Evolutionary conservation across 179 eudicot species (phyloP).

Genomic region (Monotropa hypopitys): DNA sequence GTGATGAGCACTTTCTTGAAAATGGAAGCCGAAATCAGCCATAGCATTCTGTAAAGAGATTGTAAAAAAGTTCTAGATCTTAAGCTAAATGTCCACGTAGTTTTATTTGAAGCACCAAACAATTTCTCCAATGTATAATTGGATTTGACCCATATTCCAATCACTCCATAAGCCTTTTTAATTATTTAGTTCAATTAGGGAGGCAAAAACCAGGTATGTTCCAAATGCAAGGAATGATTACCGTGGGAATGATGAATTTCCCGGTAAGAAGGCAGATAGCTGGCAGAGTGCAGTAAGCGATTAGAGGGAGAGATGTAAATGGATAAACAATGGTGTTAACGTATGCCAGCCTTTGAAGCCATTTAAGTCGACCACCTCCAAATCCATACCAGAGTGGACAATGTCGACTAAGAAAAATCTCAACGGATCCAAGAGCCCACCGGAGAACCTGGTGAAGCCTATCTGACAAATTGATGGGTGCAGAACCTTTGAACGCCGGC

Average conservation of each 20-base stretch:
- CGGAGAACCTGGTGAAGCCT: conserved; percentile 75
- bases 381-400: conserved; percentile 86
- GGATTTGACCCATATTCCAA: neutral
- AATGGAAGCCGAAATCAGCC: neutral
- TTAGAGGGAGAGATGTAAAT: conserved; percentile 59
- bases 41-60: too few species aligned
- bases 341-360: conserved; percentile 75
- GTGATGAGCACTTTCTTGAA: neutral
- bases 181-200: neutral
- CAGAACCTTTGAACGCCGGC: conserved; percentile 80
- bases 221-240: conserved; percentile 40
- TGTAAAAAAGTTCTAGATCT: neutral
- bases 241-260: conserved; percentile 78
- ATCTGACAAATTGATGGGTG: conserved; percentile 79
- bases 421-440: conserved; percentile 81
- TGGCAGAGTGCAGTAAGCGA: conserved; percentile 59
- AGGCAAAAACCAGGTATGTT: neutral
- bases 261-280: conserved; percentile 75
- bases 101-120: neutral
- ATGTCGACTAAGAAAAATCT: conserved; percentile 67
- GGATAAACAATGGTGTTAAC: conserved; percentile 73
- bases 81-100: neutral
- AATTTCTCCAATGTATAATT: neutral
- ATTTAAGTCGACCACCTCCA: conserved; percentile 47
- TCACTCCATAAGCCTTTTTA: neutral